Evolutionary conservation across 2,329 filamentous ascomycete genomes (phyloP).

Genomic region (Xenoacremonium recifei): DNA sequence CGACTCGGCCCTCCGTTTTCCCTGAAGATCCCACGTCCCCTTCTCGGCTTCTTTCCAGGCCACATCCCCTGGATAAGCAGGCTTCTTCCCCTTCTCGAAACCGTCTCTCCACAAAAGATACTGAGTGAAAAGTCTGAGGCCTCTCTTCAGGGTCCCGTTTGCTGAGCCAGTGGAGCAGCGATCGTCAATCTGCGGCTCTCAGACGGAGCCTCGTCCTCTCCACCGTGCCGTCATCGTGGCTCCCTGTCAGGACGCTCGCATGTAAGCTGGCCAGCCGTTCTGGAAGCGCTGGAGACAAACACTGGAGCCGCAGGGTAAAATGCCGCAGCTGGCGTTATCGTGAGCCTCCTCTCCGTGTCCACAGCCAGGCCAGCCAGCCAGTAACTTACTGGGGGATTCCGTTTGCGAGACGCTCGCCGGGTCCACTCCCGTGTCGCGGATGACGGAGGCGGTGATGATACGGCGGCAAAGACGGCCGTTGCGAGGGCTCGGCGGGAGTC

Average conservation of each 20-base stretch:
- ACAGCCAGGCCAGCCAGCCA: slow-evolving; percentile 15
- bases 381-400: slow-evolving; percentile 1
- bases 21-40: no score
- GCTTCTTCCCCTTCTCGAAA: no score
- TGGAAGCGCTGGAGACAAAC: slow-evolving; percentile 26
- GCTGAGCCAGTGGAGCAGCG: no score
- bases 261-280: slow-evolving; percentile 7
- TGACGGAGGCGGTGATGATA: slow-evolving; percentile 23
- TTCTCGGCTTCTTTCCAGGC: no score
- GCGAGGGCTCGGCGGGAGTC: no score
- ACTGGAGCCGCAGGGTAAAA: slow-evolving; percentile 28
- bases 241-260: no score
- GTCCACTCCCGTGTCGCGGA: slow-evolving; percentile 15
- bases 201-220: slow-evolving; percentile 13
- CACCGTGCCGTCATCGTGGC: slow-evolving; percentile 14
- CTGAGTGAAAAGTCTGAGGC: no score
- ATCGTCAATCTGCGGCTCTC: no score
- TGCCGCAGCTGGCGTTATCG: slow-evolving; percentile 29
- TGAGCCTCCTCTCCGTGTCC: slow-evolving; percentile 21
- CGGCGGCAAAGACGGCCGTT: slow-evolving; percentile 12
- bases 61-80: no score
- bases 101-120: no score
- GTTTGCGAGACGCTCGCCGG: slow-evolving; percentile 8
- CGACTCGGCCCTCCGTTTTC: no score
- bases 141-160: no score